These are phyloP conservation scores for Aspergillus quadricinctus DNA, from an alignment of 2,329 filamentous ascomycete genomes.

Conservation along the genomic window DNA sequence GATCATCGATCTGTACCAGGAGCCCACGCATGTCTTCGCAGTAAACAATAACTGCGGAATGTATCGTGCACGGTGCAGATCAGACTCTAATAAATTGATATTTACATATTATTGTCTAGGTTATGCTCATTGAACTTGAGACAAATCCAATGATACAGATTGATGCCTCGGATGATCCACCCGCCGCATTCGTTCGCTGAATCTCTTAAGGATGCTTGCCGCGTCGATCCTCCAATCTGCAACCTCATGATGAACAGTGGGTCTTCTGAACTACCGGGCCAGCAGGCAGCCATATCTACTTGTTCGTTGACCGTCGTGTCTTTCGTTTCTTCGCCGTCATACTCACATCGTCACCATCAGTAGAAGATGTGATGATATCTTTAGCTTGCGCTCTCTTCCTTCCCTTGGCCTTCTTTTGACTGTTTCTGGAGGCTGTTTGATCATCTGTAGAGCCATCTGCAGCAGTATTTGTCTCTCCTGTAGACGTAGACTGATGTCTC, in stretches of 20 bases:
- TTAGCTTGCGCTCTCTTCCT: conserved; percentile 12
- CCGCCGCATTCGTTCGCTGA: conserved; percentile 2
- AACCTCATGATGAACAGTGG: conserved; percentile 16
- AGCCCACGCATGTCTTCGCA: background rate
- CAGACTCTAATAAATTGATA: background rate
- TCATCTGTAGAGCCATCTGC: conserved; percentile 5
- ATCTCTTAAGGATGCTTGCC: conserved; percentile 2
- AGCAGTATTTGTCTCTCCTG: conserved; percentile 1
- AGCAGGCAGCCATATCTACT: background rate
- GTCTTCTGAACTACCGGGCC: background rate
- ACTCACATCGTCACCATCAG: conserved; percentile 9
- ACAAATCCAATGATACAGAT: background rate
- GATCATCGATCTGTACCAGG: too few relatives aligned
- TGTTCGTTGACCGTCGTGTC: conserved; percentile 12
- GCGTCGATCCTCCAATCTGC: background rate
- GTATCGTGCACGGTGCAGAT: background rate
- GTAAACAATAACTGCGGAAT: background rate
- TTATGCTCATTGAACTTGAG: background rate
- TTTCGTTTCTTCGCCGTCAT: conserved; percentile 23
- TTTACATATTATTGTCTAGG: background rate
- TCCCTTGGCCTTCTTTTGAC: conserved; percentile 10
- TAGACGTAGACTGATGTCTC: conserved; percentile 14
- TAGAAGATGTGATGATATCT: background rate
- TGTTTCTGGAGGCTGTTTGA: background rate
- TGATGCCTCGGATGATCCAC: conserved; percentile 4